Evolutionary conservation across 148 eudicot species (phyloP), one percentile per base, ranked within the genome.

Genomic region (Camellia granthamiana): DNA sequence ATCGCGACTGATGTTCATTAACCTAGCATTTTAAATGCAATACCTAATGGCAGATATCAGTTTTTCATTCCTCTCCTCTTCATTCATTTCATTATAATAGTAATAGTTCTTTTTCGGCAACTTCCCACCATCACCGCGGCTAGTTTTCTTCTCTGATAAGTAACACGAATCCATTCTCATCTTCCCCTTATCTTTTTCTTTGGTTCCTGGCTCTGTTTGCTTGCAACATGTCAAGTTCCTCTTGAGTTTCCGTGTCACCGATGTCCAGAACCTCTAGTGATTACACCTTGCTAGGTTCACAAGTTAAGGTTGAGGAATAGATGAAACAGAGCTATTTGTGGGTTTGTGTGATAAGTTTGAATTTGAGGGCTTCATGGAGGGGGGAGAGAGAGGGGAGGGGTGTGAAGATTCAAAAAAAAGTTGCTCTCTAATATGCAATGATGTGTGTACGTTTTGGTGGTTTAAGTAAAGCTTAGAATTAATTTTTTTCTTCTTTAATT

Each of bases 61-160:
- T 58, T 69, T 80, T 68, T 84, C 86, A 2, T 38, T 69, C 0
- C 86, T 83, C 18, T 84, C 86, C 58, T 84, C 83, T 16, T 68
- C 47, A 54, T 77, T 71, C 86, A 84, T 80, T 51, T 69, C 54
- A 3, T 78, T 71, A 55, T 84, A 82, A 23, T 55, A 77, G 52
- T 58, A 13, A 72, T 63, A 51, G 18, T 51, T 79, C 3, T 18
- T 79, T 4, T 18, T 64, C 51, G 2, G 49, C 21, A 4, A 23
- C 74, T 70, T n/a, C 16, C 11, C 1, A 16, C 10, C 21, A 1
- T 3, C 49, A 11, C 42, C 72, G 47, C 1, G 14, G 2, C 56
- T 11, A 30, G 30, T 30, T 30, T 30, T 30, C 38, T 30, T 30
- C 38, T 30, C 38, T 30, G 1, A 30, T 30, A 30, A 30, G 38